Conservation (phyloP, 2,329 filamentous ascomycete genomes). For the Calonectria pauciramosa region DNA sequence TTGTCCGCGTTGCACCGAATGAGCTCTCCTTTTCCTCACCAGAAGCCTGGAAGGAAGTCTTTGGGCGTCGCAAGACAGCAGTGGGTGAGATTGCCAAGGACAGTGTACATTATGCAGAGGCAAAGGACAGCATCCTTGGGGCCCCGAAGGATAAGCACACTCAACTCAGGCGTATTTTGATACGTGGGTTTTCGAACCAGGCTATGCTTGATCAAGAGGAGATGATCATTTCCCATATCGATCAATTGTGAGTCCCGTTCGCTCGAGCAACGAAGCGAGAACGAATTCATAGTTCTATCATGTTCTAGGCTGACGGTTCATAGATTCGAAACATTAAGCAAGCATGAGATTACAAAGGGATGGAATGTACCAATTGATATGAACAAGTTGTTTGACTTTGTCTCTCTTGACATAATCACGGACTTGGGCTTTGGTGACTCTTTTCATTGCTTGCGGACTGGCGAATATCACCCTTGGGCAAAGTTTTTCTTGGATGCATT, state of each 20-base stretch:
- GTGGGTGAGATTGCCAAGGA: neutral
- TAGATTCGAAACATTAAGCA: neutral
- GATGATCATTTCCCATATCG: neutral
- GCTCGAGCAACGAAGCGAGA: neutral
- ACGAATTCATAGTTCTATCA: neutral
- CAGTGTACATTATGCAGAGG: neutral
- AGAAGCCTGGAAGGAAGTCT: neutral
- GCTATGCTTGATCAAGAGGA: slow-evolving; percentile 1
- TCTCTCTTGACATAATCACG: neutral
- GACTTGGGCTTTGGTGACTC: neutral
- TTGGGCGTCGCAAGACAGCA: neutral
- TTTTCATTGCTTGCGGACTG: neutral
- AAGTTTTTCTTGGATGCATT: neutral
- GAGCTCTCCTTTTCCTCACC: neutral
- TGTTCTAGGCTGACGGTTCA: neutral
- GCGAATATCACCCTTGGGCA: neutral
- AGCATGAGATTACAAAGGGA: neutral
- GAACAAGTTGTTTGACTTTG: neutral
- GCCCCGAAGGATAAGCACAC: neutral
- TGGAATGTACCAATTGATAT: neutral
- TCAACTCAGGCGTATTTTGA: neutral
- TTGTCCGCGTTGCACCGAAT: neutral
- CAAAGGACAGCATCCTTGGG: neutral
- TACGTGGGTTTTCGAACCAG: neutral
- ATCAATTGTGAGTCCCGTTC: neutral